Percentiles rank a stretch among this genome's conserved stretches.
Evolutionary conservation across 2,329 filamentous ascomycete genomes (phyloP).

Genomic region (Salinomyces thailandicus): DNA sequence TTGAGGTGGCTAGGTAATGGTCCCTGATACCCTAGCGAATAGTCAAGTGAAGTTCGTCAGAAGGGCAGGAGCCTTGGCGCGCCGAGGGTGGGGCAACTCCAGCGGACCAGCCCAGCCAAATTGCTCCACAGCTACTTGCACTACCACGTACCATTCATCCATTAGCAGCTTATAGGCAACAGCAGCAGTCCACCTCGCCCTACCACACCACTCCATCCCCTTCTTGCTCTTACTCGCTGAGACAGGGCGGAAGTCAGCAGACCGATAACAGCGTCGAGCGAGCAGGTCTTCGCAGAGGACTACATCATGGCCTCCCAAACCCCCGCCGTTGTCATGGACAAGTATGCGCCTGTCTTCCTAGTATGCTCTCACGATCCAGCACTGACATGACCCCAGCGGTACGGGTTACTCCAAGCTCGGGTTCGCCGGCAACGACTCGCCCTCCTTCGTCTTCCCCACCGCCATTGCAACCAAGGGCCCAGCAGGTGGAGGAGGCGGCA

Average conservation of each 20-base stretch:
- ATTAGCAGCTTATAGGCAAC: too few relatives aligned
- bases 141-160: too few relatives aligned
- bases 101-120: slow-evolving; percentile 2
- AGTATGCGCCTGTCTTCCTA: slow-evolving; percentile 47
- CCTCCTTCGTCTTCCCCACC: slow-evolving; percentile 97
- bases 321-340: slow-evolving; percentile 99
- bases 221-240: too few relatives aligned
- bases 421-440: slow-evolving; percentile 98
- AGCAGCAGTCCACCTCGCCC: too few relatives aligned
- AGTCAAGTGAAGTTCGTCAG: not conserved
- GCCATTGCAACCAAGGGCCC: slow-evolving; percentile 91
- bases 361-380: not conserved
- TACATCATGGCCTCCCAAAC: slow-evolving; percentile 87
- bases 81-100: not conserved
- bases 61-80: not conserved
- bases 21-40: too few relatives aligned
- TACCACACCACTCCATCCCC: too few relatives aligned
- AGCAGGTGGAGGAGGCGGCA: slow-evolving; percentile 53
- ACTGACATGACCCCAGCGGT: slow-evolving; percentile 54
- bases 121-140: too few relatives aligned
- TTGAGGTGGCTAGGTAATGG: too few relatives aligned
- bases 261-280: too few relatives aligned
- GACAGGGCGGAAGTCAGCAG: too few relatives aligned
- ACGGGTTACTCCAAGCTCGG: slow-evolving; percentile 99
- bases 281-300: not conserved